A percentile compares a stretch with the other conserved stretches of the same genome.
These are phyloP conservation scores for Mortierella sp. DNA, from an alignment of 371 early-diverging fungal species.

Conservation along the genomic window DNA sequence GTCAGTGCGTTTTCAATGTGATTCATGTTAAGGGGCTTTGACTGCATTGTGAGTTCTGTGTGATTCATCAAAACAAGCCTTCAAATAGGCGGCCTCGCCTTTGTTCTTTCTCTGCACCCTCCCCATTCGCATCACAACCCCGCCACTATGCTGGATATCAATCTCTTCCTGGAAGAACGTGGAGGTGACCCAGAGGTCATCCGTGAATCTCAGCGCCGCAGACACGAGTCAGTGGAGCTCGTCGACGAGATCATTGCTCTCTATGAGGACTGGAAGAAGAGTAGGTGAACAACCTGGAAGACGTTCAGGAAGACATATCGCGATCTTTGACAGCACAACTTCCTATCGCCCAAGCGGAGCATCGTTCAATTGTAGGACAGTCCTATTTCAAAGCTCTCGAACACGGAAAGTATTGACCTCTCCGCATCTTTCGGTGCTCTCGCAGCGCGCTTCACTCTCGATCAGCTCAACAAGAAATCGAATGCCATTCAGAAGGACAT, in stretches of 20 bases:
- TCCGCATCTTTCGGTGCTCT: not conserved
- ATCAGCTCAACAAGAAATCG: slow-evolving; percentile 90
- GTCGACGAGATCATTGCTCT: slow-evolving; percentile 93
- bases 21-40: slow-evolving; percentile 13
- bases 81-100: not conserved
- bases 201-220: slow-evolving; percentile 91
- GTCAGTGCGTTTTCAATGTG: too few species aligned
- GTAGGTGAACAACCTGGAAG: slow-evolving; percentile 59
- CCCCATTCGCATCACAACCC: slow-evolving; percentile 3
- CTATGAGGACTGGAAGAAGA: slow-evolving; percentile 92
- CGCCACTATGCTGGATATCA: slow-evolving; percentile 85
- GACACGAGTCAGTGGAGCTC: slow-evolving; percentile 85
- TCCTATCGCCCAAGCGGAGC: not conserved
- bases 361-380: not conserved
- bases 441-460: slow-evolving; percentile 85
- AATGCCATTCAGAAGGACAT: slow-evolving; percentile 95
- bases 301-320: not conserved
- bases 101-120: slow-evolving; percentile 7
- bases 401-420: not conserved
- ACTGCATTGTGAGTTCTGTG: not conserved
- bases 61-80: not conserved
- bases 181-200: slow-evolving; percentile 97
- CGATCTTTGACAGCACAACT: not conserved
- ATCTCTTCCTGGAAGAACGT: slow-evolving; percentile 89
- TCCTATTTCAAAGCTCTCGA: slow-evolving; percentile 11